Evolutionary conservation across 139 green algal genomes (phyloP).

Genomic region (Asterochloris sp.): DNA sequence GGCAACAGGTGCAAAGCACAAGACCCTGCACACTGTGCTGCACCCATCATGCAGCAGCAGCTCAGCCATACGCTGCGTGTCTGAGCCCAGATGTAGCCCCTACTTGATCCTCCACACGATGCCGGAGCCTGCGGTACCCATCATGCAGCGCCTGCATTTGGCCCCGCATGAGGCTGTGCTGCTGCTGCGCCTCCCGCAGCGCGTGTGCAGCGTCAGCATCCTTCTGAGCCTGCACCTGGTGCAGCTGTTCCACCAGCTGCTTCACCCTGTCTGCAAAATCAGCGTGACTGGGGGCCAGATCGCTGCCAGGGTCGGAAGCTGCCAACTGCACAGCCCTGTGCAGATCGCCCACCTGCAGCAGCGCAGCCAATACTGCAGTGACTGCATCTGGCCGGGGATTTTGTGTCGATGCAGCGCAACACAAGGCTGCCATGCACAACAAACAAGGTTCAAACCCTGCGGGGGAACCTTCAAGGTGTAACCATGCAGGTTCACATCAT

Average conservation of each 20-base stretch:
- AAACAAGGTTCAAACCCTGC: too few species aligned
- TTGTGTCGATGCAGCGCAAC: too few species aligned
- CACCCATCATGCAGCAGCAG: too few species aligned
- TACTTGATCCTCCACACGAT: constrained; percentile 44
- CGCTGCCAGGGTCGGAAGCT: constrained; percentile 6
- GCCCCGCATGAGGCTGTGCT: constrained; percentile 39
- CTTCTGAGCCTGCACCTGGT: constrained; percentile 36
- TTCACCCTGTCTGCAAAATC: constrained; percentile 11
- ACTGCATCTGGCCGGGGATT: too few species aligned
- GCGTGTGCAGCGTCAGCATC: constrained; percentile 37
- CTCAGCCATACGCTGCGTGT: too few species aligned
- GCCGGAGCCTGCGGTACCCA: constrained; percentile 43
- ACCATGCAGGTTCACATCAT: too few species aligned
- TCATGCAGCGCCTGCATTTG: constrained; percentile 42
- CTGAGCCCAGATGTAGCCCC: too few species aligned
- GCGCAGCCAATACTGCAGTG: neutral
- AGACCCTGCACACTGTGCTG: too few species aligned
- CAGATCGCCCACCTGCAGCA: constrained; percentile 7
- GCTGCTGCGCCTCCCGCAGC: constrained; percentile 32
- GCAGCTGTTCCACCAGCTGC: constrained; percentile 19
- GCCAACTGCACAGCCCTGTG: constrained; percentile 5
- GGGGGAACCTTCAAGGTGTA: too few species aligned
- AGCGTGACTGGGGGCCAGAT: constrained; percentile 1
- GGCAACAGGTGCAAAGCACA: too few species aligned
- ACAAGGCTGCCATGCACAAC: too few species aligned